These are phyloP conservation scores for Ascochyta rabiei DNA, from an alignment of 2,329 filamentous ascomycete species.

Conservation along the genomic window DNA sequence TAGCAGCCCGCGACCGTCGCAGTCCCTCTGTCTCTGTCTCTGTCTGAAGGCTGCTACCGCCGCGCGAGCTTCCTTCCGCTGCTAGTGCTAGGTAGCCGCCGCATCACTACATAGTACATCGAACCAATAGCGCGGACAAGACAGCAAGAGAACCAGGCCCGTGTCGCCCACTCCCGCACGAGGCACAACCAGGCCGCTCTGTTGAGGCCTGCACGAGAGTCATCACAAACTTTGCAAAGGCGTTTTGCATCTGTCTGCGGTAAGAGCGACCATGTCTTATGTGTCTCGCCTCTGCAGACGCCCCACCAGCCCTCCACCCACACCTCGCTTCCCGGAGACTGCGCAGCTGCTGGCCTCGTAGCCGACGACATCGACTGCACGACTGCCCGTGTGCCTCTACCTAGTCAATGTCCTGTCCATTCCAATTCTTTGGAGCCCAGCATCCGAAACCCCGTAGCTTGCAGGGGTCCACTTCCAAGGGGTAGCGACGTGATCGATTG, in stretches of 20 bases:
- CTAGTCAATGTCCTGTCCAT: slow-evolving; percentile 2
- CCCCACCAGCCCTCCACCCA: slow-evolving; percentile 8
- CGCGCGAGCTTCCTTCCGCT: slow-evolving; percentile 20
- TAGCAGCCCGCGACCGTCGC: slow-evolving; percentile 6
- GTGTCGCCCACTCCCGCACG: slow-evolving; percentile 14
- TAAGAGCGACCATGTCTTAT: slow-evolving; percentile 15
- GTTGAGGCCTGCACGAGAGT: slow-evolving; percentile 14
- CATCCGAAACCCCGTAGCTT: slow-evolving; percentile 41
- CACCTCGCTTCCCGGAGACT: slow-evolving; percentile 5
- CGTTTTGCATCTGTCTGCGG: slow-evolving; percentile 15
- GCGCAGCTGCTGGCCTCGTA: neutral
- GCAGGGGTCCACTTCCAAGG: slow-evolving; percentile 41
- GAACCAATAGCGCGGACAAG: slow-evolving; percentile 6
- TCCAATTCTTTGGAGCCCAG: slow-evolving; percentile 27
- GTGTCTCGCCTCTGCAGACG: slow-evolving; percentile 12
- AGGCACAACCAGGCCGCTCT: slow-evolving; percentile 10
- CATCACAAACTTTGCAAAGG: slow-evolving; percentile 15
- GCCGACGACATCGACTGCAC: slow-evolving; percentile 4
- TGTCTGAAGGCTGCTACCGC: slow-evolving; percentile 16
- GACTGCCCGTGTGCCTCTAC: slow-evolving; percentile 4
- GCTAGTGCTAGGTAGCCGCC: slow-evolving; percentile 20
- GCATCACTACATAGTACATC: slow-evolving; percentile 15
- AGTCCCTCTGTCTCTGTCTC: slow-evolving; percentile 4
- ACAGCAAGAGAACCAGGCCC: slow-evolving; percentile 10
- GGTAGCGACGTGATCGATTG: slow-evolving; percentile 10